Percentiles rank a stretch among this genome's conserved stretches.
phyloP scores from a whole-genome alignment of 495 filamentous ascomycete genomes.

The Podospora sp. region DNA sequence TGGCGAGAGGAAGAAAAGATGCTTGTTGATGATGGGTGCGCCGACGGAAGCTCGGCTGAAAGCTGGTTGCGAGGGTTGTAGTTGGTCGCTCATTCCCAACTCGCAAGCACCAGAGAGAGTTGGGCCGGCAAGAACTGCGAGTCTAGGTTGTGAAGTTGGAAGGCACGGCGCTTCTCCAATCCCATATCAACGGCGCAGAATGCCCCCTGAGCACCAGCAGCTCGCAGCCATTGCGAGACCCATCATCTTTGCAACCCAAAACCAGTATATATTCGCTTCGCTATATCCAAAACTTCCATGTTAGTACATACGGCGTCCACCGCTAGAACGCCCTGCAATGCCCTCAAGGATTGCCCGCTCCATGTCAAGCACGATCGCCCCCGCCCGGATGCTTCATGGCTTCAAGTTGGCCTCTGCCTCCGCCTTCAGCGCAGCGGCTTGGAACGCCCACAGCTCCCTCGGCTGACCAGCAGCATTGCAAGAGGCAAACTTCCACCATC shows the following conservation, averaged over 20 bases:
- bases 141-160: no score
- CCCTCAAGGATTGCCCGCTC: not conserved
- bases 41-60: no score
- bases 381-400: slow-evolving; percentile 31
- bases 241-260: not conserved
- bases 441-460: slow-evolving; percentile 45
- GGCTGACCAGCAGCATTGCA: slow-evolving; percentile 47
- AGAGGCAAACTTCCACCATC: slow-evolving; percentile 59
- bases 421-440: slow-evolving; percentile 22
- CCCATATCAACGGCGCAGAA: no score
- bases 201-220: no score
- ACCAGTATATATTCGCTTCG: not conserved
- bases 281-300: not conserved
- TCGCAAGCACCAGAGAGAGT: no score
- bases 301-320: not conserved
- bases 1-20: no score
- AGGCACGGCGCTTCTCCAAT: no score
- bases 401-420: slow-evolving; percentile 17
- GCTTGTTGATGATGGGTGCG: not conserved
- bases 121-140: no score
- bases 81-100: no score
- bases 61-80: no score
- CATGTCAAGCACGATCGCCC: not conserved
- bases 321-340: not conserved
- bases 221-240: no score